Percentiles rank a stretch among this genome's conserved stretches.
Evolutionary conservation across 495 filamentous ascomycete genomes (phyloP).

Genomic region (Penicillium canariense): DNA sequence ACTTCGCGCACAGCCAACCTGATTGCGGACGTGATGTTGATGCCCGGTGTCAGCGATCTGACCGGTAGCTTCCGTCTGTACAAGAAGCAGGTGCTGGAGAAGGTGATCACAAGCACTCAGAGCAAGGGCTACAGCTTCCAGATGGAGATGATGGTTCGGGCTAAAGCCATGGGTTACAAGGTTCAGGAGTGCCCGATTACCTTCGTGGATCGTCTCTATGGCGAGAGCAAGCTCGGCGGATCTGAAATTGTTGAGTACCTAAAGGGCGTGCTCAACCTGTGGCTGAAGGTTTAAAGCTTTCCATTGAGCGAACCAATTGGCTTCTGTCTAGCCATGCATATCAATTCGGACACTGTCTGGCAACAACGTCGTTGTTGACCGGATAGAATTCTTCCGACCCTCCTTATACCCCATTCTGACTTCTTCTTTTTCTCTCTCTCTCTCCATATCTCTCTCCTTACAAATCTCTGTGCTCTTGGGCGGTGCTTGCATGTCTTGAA

Average conservation of each 20-base stretch:
- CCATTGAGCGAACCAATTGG: neutral
- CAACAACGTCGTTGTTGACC: neutral
- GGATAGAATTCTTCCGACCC: conserved; percentile 10
- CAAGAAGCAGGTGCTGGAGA: conserved; percentile 84
- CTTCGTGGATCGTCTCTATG: conserved; percentile 94
- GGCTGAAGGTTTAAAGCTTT: conserved; percentile 72
- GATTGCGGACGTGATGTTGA: conserved; percentile 89
- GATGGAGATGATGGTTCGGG: conserved; percentile 96
- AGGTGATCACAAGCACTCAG: conserved; percentile 80
- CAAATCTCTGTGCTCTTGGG: conserved; percentile 19
- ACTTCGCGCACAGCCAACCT: conserved; percentile 88
- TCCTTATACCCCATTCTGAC: conserved; percentile 29
- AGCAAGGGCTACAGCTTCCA: conserved; percentile 98
- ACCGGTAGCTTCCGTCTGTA: conserved; percentile 94
- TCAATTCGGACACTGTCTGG: conserved; percentile 10
- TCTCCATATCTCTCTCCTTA: conserved; percentile 1
- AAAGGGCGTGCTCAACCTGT: conserved; percentile 86
- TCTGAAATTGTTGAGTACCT: conserved; percentile 98
- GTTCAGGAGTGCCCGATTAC: conserved; percentile 93
- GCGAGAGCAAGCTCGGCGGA: conserved; percentile 91
- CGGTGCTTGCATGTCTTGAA: conserved; percentile 24
- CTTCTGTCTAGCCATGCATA: conserved; percentile 9
- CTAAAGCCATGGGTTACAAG: conserved; percentile 86
- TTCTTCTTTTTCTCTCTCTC: neutral
- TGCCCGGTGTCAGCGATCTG: conserved; percentile 93